Percentiles rank a stretch among this genome's conserved stretches.
Evolutionary conservation across 2,329 filamentous ascomycete species (phyloP).

Genomic region (Alternaria hordeiaustralica): DNA sequence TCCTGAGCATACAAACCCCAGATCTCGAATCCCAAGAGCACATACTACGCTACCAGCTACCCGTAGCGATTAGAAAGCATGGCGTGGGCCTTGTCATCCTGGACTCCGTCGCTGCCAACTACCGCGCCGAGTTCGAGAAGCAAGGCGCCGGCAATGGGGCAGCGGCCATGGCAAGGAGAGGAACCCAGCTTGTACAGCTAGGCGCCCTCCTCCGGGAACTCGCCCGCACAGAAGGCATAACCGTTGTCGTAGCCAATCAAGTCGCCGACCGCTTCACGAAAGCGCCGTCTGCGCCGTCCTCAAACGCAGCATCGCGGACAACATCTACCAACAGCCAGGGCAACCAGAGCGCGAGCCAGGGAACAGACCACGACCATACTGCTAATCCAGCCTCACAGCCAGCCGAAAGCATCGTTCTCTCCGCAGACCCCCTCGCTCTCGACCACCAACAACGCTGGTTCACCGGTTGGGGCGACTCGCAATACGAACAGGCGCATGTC

Average conservation of each 20-base stretch:
- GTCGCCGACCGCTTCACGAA: slow-evolving; percentile 83
- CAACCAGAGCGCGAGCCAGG: neutral
- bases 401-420: slow-evolving; percentile 43
- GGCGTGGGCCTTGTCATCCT: slow-evolving; percentile 82
- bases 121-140: slow-evolving; percentile 85
- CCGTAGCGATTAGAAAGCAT: slow-evolving; percentile 78
- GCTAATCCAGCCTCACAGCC: slow-evolving; percentile 22
- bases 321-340: slow-evolving; percentile 3
- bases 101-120: slow-evolving; percentile 95
- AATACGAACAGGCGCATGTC: slow-evolving; percentile 30
- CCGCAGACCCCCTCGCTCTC: slow-evolving; percentile 68
- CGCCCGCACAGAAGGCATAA: slow-evolving; percentile 75
- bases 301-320: slow-evolving; percentile 36
- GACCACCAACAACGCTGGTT: slow-evolving; percentile 95
- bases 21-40: slow-evolving; percentile 96
- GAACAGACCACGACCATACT: slow-evolving; percentile 17
- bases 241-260: slow-evolving; percentile 92
- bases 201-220: slow-evolving; percentile 78
- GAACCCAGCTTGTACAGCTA: slow-evolving; percentile 76
- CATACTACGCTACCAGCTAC: slow-evolving; percentile 90
- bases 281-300: slow-evolving; percentile 23
- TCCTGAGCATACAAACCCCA: slow-evolving; percentile 82
- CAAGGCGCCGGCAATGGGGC: slow-evolving; percentile 48
- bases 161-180: slow-evolving; percentile 71
- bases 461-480: slow-evolving; percentile 85